Percentiles rank a stretch among this genome's conserved stretches.
These are phyloP conservation scores for Phialophora tarda DNA, from an alignment of 2,329 filamentous ascomycete species.

Conservation along the genomic window DNA sequence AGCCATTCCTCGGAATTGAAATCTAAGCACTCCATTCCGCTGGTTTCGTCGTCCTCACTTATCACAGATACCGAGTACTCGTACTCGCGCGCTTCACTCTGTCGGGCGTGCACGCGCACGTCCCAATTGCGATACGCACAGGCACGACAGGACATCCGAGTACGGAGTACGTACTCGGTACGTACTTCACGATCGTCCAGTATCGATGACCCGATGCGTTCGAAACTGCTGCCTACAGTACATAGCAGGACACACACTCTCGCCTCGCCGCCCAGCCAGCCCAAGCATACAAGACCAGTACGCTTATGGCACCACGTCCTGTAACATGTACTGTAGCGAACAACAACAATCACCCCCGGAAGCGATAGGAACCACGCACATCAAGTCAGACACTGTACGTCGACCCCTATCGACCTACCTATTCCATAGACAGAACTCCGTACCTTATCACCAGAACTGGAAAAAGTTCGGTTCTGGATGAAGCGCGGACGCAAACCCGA, in stretches of 20 bases:
- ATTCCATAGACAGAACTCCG: no score
- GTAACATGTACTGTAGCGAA: no score
- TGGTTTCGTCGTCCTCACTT: no score
- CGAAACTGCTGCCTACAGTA: neutral
- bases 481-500: neutral
- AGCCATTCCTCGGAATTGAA: neutral
- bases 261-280: no score
- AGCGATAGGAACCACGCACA: neutral
- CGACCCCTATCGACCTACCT: no score
- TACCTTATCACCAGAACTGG: neutral
- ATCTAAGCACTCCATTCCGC: neutral
- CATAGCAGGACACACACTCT: neutral
- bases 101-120: neutral
- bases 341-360: neutral
- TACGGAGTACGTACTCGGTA: no score
- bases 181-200: neutral
- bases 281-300: no score
- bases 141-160: no score
- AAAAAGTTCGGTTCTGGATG: neutral
- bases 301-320: neutral
- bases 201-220: neutral
- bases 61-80: no score
- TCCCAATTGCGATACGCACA: no score
- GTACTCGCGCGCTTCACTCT: neutral
- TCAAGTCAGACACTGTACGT: neutral